Base-by-base conservation (phyloP, 805 yeast genomes). In the Yamadazyma laniorum region DNA sequence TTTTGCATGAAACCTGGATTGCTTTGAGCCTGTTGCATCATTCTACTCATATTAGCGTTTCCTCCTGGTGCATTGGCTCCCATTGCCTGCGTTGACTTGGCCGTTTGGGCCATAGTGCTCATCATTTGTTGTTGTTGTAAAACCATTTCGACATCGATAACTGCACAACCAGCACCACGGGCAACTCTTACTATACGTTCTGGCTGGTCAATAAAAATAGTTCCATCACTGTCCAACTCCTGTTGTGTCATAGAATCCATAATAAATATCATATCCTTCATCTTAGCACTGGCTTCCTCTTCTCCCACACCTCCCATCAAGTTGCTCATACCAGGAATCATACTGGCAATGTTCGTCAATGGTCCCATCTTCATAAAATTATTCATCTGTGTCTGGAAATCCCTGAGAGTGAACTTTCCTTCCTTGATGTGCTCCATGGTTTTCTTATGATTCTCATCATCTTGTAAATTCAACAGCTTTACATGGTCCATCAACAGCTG, bases 321-420 rank as follows among this genome's bases (percentile, higher is more conserved):
- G 49, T 78, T 80, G 25, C 90, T 79, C 65, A 89, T 77, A 54
- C 96, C 87, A 0, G 99, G 99, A 43, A 91, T 80, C 97, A 91
- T 91, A 37, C 84, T 79, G 3, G 97, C 96, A 46, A 91, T 87
- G 58, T 93, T 90, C 17, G 95, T 82, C 37, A 91, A 66, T 3
- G 98, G 97, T 2, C 99, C 99, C 95, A 93, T 87, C 61, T 93
- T 93, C 77, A 91, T 72, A 51, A 93, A 85, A 49, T 90, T 91
- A 59, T 85, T 84, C 95, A 91, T 85, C 63, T 93, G 98, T 38
- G 91, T 85, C 53, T 93, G 90, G 65, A 91, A 79, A 63, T 93
- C 98, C 45, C 87, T 73, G 39, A 91, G 70, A 1, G 98, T 89
- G 63, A 91, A 91, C 52, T 86, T 89, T 42, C 99, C 99, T 57